Evolutionary conservation across 768 basidiomycete genomes (phyloP), one percentile per base, ranked within the genome.

Genomic region (Hysterangium stoloniferum): DNA sequence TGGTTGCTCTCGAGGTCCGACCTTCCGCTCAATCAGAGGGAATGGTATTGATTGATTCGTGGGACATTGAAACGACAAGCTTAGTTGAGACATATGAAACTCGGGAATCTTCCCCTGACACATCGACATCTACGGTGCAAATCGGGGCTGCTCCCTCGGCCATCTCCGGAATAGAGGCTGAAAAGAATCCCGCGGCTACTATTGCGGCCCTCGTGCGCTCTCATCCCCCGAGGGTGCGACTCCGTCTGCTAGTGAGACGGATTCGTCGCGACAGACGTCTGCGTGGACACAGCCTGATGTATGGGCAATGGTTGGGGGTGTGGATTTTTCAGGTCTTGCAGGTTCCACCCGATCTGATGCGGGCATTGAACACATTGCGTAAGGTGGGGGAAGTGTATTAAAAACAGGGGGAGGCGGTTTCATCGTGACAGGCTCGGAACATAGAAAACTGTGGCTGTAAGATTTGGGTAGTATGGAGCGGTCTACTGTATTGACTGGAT

Each of bases 361-460:
- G 46, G 71, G 67, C 33, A 74, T 74, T 35, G 54, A 72, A 32
- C 63, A 45, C 9, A n/a, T 27, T 11, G 61, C 25, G 64, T 57
- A 24, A 77, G 76, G 38, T 58, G 4, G 52, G 54, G 25, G 61
- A 59, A 46, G 60, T 47, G 11, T 48, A 33, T 42, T 43, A 6
- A 24, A 38, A 4, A 48, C 17, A 28, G 40, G 29, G 59, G 63
- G 11, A 64, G 71, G 77, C 29, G 90, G 87, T 0, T 97, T 82
- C 63, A 73, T 95, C 64, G 67, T 97, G 25, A 91, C 79, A 20
- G 95, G 90, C 1, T 95, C 93, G 0, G 89, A 94, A 58, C 95
- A 99, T 65, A 76, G 84, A 43, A 84, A 82, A 57, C 73, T 99
- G 34, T 75, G 91, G 22, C 72, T 90, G 55, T 97, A 92, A 92